A percentile compares a stretch with the other conserved stretches of the same genome.
Evolutionary conservation across 352 stramenopile species (phyloP).

Genomic region (Pythium sukuiense): DNA sequence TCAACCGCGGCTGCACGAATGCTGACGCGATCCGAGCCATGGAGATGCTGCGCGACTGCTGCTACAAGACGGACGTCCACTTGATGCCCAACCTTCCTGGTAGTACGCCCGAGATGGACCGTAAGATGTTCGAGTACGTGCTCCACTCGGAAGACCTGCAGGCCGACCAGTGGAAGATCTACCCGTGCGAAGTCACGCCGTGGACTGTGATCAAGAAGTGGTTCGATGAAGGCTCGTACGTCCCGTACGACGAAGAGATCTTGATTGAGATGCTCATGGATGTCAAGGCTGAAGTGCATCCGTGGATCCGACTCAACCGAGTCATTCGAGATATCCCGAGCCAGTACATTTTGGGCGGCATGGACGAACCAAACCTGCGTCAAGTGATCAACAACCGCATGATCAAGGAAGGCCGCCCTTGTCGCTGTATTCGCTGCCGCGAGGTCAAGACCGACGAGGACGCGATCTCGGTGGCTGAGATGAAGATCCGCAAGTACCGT

Average conservation of each 20-base stretch:
- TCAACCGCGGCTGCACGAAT: slow-evolving; percentile 87
- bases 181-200: slow-evolving; percentile 91
- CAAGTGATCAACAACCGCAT: slow-evolving; percentile 89
- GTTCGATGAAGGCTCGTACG: slow-evolving; percentile 87
- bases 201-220: slow-evolving; percentile 92
- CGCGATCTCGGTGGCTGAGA: slow-evolving; percentile 68
- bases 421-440: slow-evolving; percentile 90
- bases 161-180: slow-evolving; percentile 95
- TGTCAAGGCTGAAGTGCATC: slow-evolving; percentile 89
- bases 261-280: slow-evolving; percentile 90
- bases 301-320: slow-evolving; percentile 94
- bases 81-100: slow-evolving; percentile 93
- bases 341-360: slow-evolving; percentile 92
- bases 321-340: slow-evolving; percentile 94
- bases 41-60: slow-evolving; percentile 89
- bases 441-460: slow-evolving; percentile 89
- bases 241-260: slow-evolving; percentile 87
- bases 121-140: slow-evolving; percentile 91
- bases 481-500: slow-evolving; percentile 78
- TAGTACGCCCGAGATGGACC: slow-evolving; percentile 78
- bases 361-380: slow-evolving; percentile 91
- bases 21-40: slow-evolving; percentile 74
- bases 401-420: slow-evolving; percentile 64
- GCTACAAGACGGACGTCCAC: slow-evolving; percentile 94
- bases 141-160: slow-evolving; percentile 88